Evolutionary conservation across 192 early-diverging fungal genomes (phyloP), one percentile per base, ranked within the genome.

Genomic region (Rhizophagus prolifer): DNA sequence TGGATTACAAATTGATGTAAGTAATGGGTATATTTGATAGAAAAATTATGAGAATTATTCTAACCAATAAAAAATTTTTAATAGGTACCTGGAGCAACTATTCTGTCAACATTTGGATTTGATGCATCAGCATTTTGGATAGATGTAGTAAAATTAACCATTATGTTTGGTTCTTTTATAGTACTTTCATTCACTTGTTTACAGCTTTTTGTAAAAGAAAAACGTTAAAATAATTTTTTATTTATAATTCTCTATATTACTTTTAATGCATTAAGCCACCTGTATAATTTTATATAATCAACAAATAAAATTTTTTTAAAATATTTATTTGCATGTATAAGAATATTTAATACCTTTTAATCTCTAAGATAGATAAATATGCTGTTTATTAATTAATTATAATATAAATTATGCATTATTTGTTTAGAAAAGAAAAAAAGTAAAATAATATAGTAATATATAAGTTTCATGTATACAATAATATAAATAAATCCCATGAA

Each of bases 51-150:
- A 47, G 21, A 73, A 46, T 38, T 63, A 30, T 75, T 72, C 47
- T 68, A 44, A 44, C 9, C 41, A 44, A 44, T 72, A 34, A 79
- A 34, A 26, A 47, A 28, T 44, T 44, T 46, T 30, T 64, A 30
- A 30, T 78, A 92, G 84, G 90, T 95, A 25, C 95, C 95, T 58
- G 94, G 94, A 36, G 93, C 94, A 10, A 85, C 92, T 9, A 90
- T 97, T 19, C 80, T 97, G 64, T 90, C 92, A 25, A 95, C 92
- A 1, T 97, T 97, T 83, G 96, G 95, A 6, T 92, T 97, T 76
- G 88, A 96, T 70, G 88, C 93, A 16, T 85, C 87, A 13, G 92
- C 89, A 5, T 97, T 90, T 78, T 96, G 95, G 95, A 80, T 85
- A 1, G 95, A 97, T 81, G 87, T 97, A 0, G 76, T 85, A 10